A percentile compares a stretch with the other conserved stretches of the same genome.
Evolutionary conservation across 768 basidiomycete species (phyloP).

Genomic region (Boletus rex-veris): DNA sequence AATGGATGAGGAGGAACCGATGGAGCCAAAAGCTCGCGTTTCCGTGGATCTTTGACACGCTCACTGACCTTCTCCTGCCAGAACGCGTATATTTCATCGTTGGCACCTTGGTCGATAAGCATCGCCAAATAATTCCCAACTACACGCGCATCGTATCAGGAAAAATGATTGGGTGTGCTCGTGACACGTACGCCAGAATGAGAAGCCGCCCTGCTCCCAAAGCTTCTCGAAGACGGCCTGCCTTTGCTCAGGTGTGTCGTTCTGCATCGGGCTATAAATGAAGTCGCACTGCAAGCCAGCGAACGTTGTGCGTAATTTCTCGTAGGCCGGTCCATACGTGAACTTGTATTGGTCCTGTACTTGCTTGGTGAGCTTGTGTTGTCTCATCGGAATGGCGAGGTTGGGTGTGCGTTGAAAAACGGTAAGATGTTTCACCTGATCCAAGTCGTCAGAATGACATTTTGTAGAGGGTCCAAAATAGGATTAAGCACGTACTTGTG

Average conservation of each 20-base stretch:
- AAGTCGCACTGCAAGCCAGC: not conserved
- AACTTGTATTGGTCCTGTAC: not conserved
- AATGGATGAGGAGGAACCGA: not conserved
- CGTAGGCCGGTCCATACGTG: not conserved
- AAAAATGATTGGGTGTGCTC: not conserved
- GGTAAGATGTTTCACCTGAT: not conserved
- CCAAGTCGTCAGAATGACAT: no score
- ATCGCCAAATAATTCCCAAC: slow-evolving; percentile 11
- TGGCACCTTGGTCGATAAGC: not conserved
- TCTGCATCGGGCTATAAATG: not conserved
- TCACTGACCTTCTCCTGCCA: slow-evolving; percentile 9
- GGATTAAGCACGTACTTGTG: not conserved
- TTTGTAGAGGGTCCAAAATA: no score
- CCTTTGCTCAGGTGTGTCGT: slow-evolving; percentile 1
- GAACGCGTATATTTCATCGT: slow-evolving; percentile 6
- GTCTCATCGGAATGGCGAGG: not conserved
- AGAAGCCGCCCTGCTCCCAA: not conserved
- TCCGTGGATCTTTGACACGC: not conserved
- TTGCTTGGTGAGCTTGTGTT: not conserved
- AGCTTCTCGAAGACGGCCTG: not conserved
- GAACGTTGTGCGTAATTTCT: not conserved
- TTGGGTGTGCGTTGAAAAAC: not conserved
- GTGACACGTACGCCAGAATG: not conserved
- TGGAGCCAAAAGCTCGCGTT: not conserved
- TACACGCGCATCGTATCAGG: not conserved